Percentiles rank a stretch among this genome's conserved stretches.
Conservation (phyloP, 257 asterid species). For the Henckelia pumila region DNA sequence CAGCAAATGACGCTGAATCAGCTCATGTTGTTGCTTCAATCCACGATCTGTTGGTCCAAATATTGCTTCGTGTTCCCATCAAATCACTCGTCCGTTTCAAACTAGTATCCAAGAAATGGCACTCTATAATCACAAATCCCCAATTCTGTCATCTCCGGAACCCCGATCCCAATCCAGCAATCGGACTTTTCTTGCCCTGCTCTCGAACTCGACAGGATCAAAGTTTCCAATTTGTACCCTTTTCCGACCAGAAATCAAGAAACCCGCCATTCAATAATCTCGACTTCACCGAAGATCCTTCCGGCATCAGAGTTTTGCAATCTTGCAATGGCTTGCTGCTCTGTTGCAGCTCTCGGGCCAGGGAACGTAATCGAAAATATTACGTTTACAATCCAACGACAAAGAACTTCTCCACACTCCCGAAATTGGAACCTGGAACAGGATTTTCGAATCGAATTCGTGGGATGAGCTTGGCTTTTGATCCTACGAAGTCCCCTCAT, state of each 20-base stretch:
- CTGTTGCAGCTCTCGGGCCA: conserved; percentile 17
- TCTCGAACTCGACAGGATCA: too few species aligned
- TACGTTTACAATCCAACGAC: conserved; percentile 37
- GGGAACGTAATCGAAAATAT: background rate
- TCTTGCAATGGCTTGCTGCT: conserved; percentile 44
- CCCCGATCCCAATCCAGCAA: conserved; percentile 25
- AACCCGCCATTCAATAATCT: conserved; percentile 11
- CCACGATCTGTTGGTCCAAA: conserved; percentile 35
- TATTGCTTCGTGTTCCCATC: conserved; percentile 31
- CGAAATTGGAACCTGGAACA: background rate
- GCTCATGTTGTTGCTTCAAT: conserved; percentile 23
- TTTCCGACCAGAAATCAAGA: background rate
- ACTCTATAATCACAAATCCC: conserved; percentile 30
- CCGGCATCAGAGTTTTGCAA: conserved; percentile 24
- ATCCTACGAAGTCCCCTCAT: conserved; percentile 30
- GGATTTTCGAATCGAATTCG: background rate
- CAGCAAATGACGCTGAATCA: background rate
- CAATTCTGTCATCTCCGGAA: conserved; percentile 22
- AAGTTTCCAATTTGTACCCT: conserved; percentile 29
- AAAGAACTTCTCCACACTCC: conserved; percentile 17
- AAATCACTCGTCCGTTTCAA: conserved; percentile 33
- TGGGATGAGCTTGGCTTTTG: conserved; percentile 32
- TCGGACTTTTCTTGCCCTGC: background rate
- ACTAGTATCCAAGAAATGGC: conserved; percentile 40
- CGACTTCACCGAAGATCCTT: conserved; percentile 1